These are phyloP conservation scores for Anisogramma anomala DNA, from an alignment of 2,329 filamentous ascomycete genomes.

Conservation along the genomic window DNA sequence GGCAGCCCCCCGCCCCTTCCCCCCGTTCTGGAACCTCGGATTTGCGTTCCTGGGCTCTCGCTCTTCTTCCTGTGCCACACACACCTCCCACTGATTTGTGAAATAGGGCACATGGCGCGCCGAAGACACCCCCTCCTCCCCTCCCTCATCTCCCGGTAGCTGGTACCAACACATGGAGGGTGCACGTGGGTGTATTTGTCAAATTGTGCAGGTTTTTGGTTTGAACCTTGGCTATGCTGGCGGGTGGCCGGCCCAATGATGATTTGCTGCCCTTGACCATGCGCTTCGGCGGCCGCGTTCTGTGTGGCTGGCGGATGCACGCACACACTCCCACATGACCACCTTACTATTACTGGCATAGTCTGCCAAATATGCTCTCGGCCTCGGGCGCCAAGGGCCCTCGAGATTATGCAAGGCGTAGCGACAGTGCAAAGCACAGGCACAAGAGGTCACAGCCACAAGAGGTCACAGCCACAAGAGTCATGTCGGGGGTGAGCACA, in stretches of 20 bases:
- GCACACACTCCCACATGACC: too few species aligned
- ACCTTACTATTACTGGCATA: too few species aligned
- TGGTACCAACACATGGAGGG: not conserved
- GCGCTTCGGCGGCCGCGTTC: not conserved
- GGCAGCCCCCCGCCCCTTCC: not conserved
- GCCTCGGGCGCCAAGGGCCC: too few species aligned
- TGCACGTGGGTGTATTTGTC: too few species aligned
- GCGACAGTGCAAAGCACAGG: too few species aligned
- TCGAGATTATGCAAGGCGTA: not conserved
- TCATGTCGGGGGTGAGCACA: not conserved
- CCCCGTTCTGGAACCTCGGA: too few species aligned
- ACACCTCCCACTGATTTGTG: not conserved
- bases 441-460: not conserved
- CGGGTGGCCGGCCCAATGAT: not conserved
- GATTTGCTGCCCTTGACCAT: not conserved
- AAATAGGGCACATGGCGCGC: not conserved
- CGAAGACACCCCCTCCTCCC: not conserved
- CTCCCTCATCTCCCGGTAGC: not conserved
- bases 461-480: not conserved
- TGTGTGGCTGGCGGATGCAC: not conserved
- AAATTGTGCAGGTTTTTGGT: not conserved
- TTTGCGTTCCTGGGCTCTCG: not conserved
- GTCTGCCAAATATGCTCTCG: too few species aligned
- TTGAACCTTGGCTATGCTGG: not conserved
- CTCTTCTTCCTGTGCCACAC: not conserved